These are phyloP conservation scores for Clonostachys byssicola DNA, from an alignment of 2,329 filamentous ascomycete species.

Conservation along the genomic window DNA sequence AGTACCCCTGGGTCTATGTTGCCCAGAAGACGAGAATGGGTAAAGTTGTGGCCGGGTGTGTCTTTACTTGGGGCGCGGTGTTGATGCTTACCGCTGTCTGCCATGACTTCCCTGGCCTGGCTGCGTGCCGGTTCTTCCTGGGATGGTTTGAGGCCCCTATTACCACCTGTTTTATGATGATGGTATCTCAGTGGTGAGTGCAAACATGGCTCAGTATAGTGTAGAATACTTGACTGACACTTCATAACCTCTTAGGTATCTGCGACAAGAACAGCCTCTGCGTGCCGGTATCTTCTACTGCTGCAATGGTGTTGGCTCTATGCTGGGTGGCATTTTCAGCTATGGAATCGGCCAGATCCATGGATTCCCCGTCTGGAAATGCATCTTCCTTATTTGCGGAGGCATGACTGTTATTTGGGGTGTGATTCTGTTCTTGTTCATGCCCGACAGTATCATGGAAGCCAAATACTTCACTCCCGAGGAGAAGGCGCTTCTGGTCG, in stretches of 20 bases:
- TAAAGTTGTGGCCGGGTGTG: slow-evolving; percentile 25
- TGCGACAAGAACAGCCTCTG: slow-evolving; percentile 38
- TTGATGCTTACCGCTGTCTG: slow-evolving; percentile 11
- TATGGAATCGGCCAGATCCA: slow-evolving; percentile 27
- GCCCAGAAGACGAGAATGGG: slow-evolving; percentile 22
- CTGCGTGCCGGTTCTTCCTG: slow-evolving; percentile 12
- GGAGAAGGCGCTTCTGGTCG: background rate
- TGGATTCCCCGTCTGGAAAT: slow-evolving; percentile 39
- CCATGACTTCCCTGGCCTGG: slow-evolving; percentile 11
- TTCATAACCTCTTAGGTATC: slow-evolving; percentile 33
- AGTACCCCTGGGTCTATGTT: slow-evolving; percentile 23
- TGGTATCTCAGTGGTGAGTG: slow-evolving; percentile 14
- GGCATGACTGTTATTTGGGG: background rate
- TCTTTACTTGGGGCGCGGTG: slow-evolving; percentile 32
- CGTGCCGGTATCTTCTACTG: background rate
- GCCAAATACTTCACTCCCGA: slow-evolving; percentile 4
- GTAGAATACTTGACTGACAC: slow-evolving; percentile 5
- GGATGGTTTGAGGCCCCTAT: slow-evolving; percentile 15
- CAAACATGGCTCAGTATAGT: slow-evolving; percentile 1
- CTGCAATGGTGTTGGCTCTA: slow-evolving; percentile 14
- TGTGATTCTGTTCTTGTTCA: background rate
- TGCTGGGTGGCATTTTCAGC: slow-evolving; percentile 41
- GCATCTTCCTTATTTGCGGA: slow-evolving; percentile 40
- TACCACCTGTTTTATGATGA: slow-evolving; percentile 14
- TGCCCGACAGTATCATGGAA: background rate